phyloP scores from a whole-genome alignment of 192 early-diverging fungal genomes.

The Rhizoclosmatium globosum region DNA sequence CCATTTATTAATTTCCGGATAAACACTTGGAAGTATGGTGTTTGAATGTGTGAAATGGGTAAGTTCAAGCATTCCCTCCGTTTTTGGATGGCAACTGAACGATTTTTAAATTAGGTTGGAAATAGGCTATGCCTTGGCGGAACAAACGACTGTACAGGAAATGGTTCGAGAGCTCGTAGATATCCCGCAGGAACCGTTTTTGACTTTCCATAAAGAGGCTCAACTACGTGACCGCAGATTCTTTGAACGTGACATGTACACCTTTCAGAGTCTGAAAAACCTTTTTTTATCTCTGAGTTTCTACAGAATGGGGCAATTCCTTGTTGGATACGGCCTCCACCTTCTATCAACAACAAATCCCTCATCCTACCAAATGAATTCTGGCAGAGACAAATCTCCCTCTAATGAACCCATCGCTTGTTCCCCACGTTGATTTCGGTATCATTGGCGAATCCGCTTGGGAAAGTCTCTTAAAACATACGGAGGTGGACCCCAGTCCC shows the following conservation, averaged over 20 bases:
- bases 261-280: conserved; percentile 10
- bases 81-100: neutral
- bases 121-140: neutral
- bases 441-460: conserved; percentile 4
- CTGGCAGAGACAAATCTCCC: neutral
- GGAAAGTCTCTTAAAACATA: conserved; percentile 12
- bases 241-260: conserved; percentile 21
- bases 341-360: conserved; percentile 5
- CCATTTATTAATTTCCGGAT: conserved; percentile 4
- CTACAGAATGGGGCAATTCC: conserved; percentile 10
- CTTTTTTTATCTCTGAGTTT: conserved; percentile 23
- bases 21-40: conserved; percentile 27
- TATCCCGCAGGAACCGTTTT: neutral
- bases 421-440: conserved; percentile 12
- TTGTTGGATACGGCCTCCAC: conserved; percentile 5
- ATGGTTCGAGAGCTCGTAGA: neutral
- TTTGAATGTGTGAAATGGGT: neutral
- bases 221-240: neutral
- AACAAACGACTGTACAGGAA: neutral
- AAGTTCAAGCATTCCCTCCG: neutral
- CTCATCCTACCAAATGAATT: neutral
- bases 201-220: neutral
- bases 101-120: conserved; percentile 25
- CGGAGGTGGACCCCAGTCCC: conserved; percentile 11
- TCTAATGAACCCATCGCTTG: conserved; percentile 10